Conservation (phyloP, 305 asterid species). For the Fraxinus nigra region DNA sequence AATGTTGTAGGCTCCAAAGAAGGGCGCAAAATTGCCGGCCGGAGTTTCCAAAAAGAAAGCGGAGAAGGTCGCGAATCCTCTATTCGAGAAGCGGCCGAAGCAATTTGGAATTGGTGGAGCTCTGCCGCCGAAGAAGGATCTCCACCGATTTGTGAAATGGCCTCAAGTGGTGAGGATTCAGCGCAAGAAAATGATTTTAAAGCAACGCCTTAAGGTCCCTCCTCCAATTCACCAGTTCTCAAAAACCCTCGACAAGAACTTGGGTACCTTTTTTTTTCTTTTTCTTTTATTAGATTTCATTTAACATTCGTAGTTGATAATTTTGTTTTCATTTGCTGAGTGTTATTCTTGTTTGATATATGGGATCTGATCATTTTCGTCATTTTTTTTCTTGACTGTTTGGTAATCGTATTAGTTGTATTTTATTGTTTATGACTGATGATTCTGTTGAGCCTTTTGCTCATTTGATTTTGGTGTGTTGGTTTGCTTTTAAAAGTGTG, state of each 20-base stretch:
- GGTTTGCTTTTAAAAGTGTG: too few relatives aligned
- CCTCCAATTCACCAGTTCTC: slow-evolving; percentile 88
- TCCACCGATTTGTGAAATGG: slow-evolving; percentile 73
- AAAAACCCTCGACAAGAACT: slow-evolving; percentile 77
- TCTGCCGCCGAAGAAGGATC: slow-evolving; percentile 82
- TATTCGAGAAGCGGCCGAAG: slow-evolving; percentile 79
- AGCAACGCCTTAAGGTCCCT: slow-evolving; percentile 87
- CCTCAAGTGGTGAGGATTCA: slow-evolving; percentile 76
- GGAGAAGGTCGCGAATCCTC: slow-evolving; percentile 69
- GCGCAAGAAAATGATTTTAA: slow-evolving; percentile 72
- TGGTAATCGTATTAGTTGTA: too few relatives aligned
- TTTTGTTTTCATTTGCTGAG: not conserved
- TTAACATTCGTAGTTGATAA: not conserved
- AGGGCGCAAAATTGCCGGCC: slow-evolving; percentile 59
- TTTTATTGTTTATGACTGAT: too few relatives aligned
- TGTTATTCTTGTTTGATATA: not conserved
- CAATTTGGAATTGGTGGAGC: slow-evolving; percentile 93
- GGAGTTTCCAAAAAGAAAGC: slow-evolving; percentile 46
- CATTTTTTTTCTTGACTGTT: too few relatives aligned
- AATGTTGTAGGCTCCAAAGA: slow-evolving; percentile 65
- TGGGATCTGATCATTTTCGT: too few relatives aligned
- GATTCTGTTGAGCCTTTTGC: too few relatives aligned
- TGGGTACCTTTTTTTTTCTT: slow-evolving; percentile 40
- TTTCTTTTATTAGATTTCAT: not conserved
- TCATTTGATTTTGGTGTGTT: too few relatives aligned